Percentiles rank a stretch among this genome's conserved stretches.
Evolutionary conservation across 1,139 yeast genomes (phyloP).

Genomic region (Debaryomyces sp.): DNA sequence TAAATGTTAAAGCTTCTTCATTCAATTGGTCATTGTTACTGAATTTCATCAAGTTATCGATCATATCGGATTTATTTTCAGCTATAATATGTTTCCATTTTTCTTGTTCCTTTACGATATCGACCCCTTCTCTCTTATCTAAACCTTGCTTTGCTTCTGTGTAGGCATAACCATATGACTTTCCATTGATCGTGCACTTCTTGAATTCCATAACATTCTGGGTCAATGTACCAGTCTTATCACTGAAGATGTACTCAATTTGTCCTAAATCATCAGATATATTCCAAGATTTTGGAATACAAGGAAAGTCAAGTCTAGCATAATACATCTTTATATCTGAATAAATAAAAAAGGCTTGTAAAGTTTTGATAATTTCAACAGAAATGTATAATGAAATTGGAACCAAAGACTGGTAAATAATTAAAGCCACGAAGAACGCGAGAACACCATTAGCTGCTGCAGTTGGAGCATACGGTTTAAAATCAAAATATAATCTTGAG

Average conservation of each 20-base stretch:
- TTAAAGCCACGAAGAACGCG: constrained; percentile 85
- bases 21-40: constrained; percentile 60
- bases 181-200: constrained; percentile 87
- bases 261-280: constrained; percentile 97
- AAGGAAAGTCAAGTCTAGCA: constrained; percentile 84
- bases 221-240: constrained; percentile 95
- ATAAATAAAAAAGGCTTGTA: constrained; percentile 91
- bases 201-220: constrained; percentile 97
- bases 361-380: constrained; percentile 90
- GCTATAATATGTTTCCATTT: constrained; percentile 65
- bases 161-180: constrained; percentile 88
- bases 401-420: constrained; percentile 86
- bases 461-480: constrained; percentile 44
- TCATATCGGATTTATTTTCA: constrained; percentile 67
- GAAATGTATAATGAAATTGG: constrained; percentile 95
- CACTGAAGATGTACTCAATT: constrained; percentile 92
- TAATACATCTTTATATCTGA: constrained; percentile 89
- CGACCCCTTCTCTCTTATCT: constrained; percentile 83
- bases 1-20: constrained; percentile 71
- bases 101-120: constrained; percentile 68
- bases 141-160: constrained; percentile 96
- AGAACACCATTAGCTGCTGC: constrained; percentile 81
- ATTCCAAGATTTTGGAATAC: constrained; percentile 96
- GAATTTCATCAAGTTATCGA: constrained; percentile 49
- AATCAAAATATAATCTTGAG: constrained; percentile 75